Evolutionary conservation across 225 moss, liverwort and hornwort species (phyloP).

Genomic region (Ulota crispa): DNA sequence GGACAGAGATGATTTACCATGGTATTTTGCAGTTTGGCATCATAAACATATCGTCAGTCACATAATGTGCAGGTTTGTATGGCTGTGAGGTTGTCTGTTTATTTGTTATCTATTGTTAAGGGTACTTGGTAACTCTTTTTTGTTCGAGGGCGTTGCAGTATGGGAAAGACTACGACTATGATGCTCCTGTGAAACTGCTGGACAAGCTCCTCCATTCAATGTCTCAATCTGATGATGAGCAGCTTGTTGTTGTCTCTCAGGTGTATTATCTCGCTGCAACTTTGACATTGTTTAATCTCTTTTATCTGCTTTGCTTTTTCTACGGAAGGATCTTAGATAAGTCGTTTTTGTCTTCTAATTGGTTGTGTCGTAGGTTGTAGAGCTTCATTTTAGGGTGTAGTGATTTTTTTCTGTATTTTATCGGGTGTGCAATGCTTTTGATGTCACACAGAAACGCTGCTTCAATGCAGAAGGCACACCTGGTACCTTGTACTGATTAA

Average conservation of each 20-base stretch:
- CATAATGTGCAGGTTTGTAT: background rate
- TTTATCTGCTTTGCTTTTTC: background rate
- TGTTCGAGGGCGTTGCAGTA: slow-evolving; percentile 62
- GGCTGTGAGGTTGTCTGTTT: background rate
- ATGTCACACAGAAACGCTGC: slow-evolving; percentile 6
- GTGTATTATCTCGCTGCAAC: slow-evolving; percentile 23
- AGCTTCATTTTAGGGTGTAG: background rate
- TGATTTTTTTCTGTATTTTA: background rate
- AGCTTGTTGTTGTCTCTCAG: slow-evolving; percentile 99
- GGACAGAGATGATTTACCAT: background rate
- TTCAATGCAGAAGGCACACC: background rate
- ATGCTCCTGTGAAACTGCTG: slow-evolving; percentile 96
- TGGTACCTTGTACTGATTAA: slow-evolving; percentile 16
- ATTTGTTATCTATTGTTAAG: background rate
- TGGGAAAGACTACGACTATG: slow-evolving; percentile 98
- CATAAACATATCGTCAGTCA: background rate
- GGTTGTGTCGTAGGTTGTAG: background rate
- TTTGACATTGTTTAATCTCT: background rate
- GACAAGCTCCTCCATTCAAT: slow-evolving; percentile 98
- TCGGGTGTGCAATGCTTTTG: background rate
- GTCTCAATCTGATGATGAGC: slow-evolving; percentile 99
- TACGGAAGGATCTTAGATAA: background rate
- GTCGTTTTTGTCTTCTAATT: background rate
- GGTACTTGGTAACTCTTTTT: slow-evolving; percentile 18
- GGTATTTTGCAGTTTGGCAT: background rate